Evolutionary conservation across 2,329 filamentous ascomycete genomes (phyloP), one percentile per base, ranked within the genome.

Genomic region (Fusarium sp.): DNA sequence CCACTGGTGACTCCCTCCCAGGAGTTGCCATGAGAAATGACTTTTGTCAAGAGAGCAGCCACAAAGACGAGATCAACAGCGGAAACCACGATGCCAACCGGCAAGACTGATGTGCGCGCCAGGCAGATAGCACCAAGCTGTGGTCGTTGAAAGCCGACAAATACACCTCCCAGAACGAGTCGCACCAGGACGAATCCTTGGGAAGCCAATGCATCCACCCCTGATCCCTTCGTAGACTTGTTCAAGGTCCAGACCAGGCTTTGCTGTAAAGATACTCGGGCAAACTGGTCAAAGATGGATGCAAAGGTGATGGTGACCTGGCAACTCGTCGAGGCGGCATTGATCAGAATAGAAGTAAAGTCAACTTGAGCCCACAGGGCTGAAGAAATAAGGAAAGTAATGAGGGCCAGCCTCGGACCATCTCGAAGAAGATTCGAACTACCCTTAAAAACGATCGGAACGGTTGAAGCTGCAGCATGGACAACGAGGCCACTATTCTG

Each of bases 391-490:
- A 90, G 84, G 79, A 90, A 90, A 73, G 83, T 80, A 77, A 86
- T 82, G 88, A 91, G 89, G 88, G 86, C 88, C 88, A 91, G 89
- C 89, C 89, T 90, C 88, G 87, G 85, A 83, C 88, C 87, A 82
- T 90, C 87, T 81, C 87, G 85, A 78, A 88, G 84, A 69, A 89
- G 80, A 45, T 85, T 81, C 69, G 84, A 83, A 83, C 88, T 83
- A 74, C 85, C 85, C 77, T 82, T 87, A 70, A 85, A 83, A 70
- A 84, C 81, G 75, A 87, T 82, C 79, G 87, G 82, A 73, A 86
- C 81, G 60, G 85, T 84, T 52, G 83, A 83, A 59, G 85, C 84
- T 34, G 88, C 86, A 63, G 87, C 86, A 77, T 87, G 87, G 75
- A 89, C 84, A 65, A 90, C 83, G 71, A 88, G 85, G 72, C 88